Conservation (phyloP, 2,329 filamentous ascomycete genomes). For the Colletotrichum sp. region DNA sequence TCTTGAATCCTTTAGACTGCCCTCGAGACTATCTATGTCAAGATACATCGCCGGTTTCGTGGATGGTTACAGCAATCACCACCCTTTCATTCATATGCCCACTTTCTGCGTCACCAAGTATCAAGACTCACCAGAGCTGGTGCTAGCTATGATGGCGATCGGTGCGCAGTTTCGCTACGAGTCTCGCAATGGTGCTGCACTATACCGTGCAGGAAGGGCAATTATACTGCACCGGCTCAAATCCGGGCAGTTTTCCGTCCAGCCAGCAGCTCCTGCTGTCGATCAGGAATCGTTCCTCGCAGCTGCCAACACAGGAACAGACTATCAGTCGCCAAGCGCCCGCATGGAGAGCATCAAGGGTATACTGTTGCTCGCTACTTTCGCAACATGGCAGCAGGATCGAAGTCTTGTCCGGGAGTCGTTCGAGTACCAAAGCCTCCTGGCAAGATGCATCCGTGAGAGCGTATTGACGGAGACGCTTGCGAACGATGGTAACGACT, state of each 20-base stretch:
- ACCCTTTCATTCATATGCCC: conserved; percentile 1
- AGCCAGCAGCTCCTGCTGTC: background rate
- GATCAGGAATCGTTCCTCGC: background rate
- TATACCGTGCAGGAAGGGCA: background rate
- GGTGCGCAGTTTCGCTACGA: conserved; percentile 1
- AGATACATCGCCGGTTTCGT: background rate
- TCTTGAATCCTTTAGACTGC: background rate
- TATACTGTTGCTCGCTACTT: background rate
- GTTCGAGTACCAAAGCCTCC: background rate
- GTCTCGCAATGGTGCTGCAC: background rate
- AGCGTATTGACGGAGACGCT: background rate
- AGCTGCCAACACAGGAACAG: background rate
- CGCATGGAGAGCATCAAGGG: background rate
- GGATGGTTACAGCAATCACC: background rate
- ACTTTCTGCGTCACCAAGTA: background rate
- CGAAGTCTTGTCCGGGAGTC: background rate
- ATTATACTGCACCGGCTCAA: background rate
- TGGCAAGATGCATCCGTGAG: background rate
- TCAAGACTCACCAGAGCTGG: background rate
- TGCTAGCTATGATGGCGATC: background rate
- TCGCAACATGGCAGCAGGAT: background rate
- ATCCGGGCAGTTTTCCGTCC: background rate
- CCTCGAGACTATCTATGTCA: background rate
- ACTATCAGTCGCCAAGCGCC: background rate
- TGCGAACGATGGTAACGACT: background rate